phyloP scores from a whole-genome alignment of 176 grass and related monocot species.

The Alloteropsis semialata region DNA sequence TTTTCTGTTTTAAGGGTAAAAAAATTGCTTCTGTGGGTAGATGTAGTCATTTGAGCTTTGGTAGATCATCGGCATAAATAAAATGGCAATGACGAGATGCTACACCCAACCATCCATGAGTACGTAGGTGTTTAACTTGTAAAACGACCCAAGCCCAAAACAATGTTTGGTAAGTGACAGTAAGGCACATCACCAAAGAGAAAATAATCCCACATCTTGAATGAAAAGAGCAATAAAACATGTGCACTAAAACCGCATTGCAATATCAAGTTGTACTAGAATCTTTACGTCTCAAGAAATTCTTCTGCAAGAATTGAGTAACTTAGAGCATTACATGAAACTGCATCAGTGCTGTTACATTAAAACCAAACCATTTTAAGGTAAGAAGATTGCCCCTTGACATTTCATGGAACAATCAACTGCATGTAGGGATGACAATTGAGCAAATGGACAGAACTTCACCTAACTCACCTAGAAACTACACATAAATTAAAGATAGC shows the following conservation, averaged over 20 bases:
- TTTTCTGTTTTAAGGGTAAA: neutral
- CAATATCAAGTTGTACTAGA: neutral
- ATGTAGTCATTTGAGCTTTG: neutral
- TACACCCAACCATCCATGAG: neutral
- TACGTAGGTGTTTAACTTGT: neutral
- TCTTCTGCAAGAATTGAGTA: neutral
- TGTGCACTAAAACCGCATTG: neutral
- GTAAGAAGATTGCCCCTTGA: neutral
- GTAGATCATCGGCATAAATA: neutral
- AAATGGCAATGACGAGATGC: neutral
- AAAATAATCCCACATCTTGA: neutral
- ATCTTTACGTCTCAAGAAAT: neutral
- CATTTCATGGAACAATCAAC: neutral
- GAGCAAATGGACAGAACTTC: neutral
- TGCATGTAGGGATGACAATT: neutral
- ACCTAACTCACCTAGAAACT: neutral
- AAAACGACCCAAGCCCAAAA: neutral
- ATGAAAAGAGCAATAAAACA: neutral
- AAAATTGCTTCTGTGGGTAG: neutral
- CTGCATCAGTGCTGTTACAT: neutral
- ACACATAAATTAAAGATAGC: neutral
- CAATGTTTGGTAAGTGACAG: neutral
- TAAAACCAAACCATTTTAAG: neutral
- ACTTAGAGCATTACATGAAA: neutral
- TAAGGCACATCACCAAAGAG: neutral